Conservation (phyloP, 1,284 basidiomycete genomes). For the Boletus sp. region DNA sequence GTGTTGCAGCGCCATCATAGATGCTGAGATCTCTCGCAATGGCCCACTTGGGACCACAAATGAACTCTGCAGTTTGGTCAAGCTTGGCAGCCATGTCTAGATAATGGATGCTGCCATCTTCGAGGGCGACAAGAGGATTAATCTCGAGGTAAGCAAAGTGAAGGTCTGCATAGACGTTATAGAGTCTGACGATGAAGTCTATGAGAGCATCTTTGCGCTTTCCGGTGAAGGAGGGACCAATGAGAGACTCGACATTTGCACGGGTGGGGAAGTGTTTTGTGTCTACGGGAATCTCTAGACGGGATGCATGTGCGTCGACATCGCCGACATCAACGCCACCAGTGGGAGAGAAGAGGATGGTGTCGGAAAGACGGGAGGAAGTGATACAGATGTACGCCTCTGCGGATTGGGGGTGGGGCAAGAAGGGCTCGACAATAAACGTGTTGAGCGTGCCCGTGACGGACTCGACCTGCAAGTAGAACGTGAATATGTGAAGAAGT, state of each 20-base stretch:
- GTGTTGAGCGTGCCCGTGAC: constrained; percentile 93
- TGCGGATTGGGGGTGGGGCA: constrained; percentile 89
- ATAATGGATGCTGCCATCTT: constrained; percentile 86
- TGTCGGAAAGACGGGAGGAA: constrained; percentile 91
- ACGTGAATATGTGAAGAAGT: constrained; percentile 17
- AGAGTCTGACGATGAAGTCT: constrained; percentile 93
- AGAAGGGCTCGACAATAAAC: constrained; percentile 98
- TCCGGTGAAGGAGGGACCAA: constrained; percentile 64
- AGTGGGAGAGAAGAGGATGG: constrained; percentile 98
- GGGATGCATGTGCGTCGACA: constrained; percentile 96
- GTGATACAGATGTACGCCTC: constrained; percentile 99
- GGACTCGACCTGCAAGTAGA: constrained; percentile 70
- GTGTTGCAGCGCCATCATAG: constrained; percentile 53
- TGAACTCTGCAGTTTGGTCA: constrained; percentile 96
- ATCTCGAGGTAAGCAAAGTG: constrained; percentile 99
- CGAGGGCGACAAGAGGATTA: constrained; percentile 96
- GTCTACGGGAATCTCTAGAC: constrained; percentile 78
- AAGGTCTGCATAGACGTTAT: constrained; percentile 95
- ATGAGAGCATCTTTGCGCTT: constrained; percentile 83
- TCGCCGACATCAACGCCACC: constrained; percentile 99
- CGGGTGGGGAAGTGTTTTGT: constrained; percentile 76
- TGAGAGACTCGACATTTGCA: constrained; percentile 75
- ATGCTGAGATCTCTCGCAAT: constrained; percentile 88
- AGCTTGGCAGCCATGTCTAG: constrained; percentile 99
- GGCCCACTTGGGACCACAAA: constrained; percentile 98